Conservation (phyloP, 2,329 filamentous ascomycete genomes). For the Cladosporium sp. region DNA sequence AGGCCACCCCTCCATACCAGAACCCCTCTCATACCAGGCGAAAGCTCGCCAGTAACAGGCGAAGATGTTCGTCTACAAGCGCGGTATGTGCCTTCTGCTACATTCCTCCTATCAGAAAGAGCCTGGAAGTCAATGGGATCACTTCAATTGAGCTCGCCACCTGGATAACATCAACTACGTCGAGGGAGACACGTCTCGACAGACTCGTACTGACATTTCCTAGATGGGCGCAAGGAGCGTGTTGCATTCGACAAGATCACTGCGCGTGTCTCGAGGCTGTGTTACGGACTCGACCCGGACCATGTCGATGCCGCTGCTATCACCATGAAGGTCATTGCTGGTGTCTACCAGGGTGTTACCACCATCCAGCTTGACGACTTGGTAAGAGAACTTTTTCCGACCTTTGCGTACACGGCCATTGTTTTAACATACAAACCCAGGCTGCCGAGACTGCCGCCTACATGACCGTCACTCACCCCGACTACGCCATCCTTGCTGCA, state of each 20-base stretch:
- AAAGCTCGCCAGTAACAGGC: slow-evolving; percentile 17
- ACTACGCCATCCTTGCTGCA: slow-evolving; percentile 96
- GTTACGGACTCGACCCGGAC: slow-evolving; percentile 91
- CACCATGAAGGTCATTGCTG: slow-evolving; percentile 98
- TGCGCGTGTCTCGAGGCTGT: slow-evolving; percentile 92
- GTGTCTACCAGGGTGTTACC: slow-evolving; percentile 97
- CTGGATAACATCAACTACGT: not conserved
- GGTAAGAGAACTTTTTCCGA: slow-evolving; percentile 55
- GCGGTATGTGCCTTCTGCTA: slow-evolving; percentile 44
- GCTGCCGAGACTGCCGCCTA: slow-evolving; percentile 98
- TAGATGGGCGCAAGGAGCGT: slow-evolving; percentile 98
- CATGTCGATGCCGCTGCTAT: slow-evolving; percentile 98
- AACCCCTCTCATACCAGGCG: slow-evolving; percentile 5
- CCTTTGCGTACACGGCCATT: not conserved
- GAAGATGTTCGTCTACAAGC: slow-evolving; percentile 61
- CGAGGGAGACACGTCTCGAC: not conserved
- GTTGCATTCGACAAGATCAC: slow-evolving; percentile 99
- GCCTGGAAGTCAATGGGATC: not conserved
- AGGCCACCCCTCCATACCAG: slow-evolving; percentile 5
- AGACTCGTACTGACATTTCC: not conserved
- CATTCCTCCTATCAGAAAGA: not conserved
- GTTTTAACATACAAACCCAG: slow-evolving; percentile 44
- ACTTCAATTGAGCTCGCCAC: not conserved
- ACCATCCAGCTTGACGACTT: slow-evolving; percentile 95
- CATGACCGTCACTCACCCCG: slow-evolving; percentile 98